Base-by-base conservation (phyloP, 441 rosid species). In the Flueggea neowawraea region DNA sequence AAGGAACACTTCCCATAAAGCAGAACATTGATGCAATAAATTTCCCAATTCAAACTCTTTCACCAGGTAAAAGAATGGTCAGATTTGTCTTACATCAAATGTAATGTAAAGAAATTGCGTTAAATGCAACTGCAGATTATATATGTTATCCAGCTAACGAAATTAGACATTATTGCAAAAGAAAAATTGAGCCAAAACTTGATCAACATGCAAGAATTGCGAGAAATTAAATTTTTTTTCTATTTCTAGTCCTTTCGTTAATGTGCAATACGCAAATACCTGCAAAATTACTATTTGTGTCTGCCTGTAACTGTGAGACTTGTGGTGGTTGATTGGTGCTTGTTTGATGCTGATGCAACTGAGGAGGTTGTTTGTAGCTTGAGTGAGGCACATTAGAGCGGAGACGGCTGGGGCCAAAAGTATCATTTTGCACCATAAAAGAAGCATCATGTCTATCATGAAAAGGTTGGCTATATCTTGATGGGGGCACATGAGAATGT, bases 401-500 rank as follows among this genome's bases (percentile, higher is more conserved):
- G 41, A 36, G 41, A 36, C 9, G 9, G 41, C 41, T 8, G 0
- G 41, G 41, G 41, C 41, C 41, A 36, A 36, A 5, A 47, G 50
- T 47, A 14, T 47, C 50, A 47, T 43, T 11, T 43, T 43, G 45
- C 3, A 43, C 8, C 45, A 6, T 43, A 50, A 69, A 64, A 65
- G 28, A 22, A 22, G 28, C 28, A 22, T 22, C 28, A 22, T 22
- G 28, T 22, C 28, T 22, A 22, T 22, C 28, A 22, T 22, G 71
- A 68, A 47, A 57, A 65, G 62, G 72, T 36, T 66, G 73, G 43
- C 52, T 56, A 52, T 67, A 58, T 36, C 63, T 57, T 48, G 63
- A 51, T 43, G 31, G 44, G 56, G 72, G 78, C 16, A 51, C 54
- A 39, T 60, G 69, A 16, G 57, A 56, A 57, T 59, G 67, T 43